Percentiles rank a stretch among this genome's conserved stretches.
These are phyloP conservation scores for Ganoderma lucidum DNA, from an alignment of 1,284 basidiomycete genomes.

Conservation along the genomic window DNA sequence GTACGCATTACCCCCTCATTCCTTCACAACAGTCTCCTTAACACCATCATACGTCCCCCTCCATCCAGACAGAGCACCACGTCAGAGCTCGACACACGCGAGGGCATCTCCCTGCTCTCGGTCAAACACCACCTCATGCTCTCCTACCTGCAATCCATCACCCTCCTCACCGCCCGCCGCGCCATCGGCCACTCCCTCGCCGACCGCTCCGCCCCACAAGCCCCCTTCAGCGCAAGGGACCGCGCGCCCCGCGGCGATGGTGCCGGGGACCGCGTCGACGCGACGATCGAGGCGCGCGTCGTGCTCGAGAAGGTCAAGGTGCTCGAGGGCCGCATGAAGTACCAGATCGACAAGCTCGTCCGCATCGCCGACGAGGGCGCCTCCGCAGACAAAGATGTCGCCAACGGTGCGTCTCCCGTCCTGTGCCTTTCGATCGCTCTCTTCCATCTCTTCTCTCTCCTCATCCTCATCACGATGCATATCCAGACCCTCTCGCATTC, in stretches of 20 bases:
- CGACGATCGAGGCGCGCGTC: conserved; percentile 76
- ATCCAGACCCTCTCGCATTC: conserved; percentile 88
- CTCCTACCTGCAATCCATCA: conserved; percentile 89
- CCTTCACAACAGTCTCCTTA: not conserved
- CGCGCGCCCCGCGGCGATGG: conserved; percentile 61
- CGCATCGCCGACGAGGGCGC: conserved; percentile 71
- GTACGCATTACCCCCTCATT: conserved; percentile 47
- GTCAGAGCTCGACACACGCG: conserved; percentile 66
- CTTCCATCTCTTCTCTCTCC: conserved; percentile 4
- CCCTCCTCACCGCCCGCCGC: conserved; percentile 77
- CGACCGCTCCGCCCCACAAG: conserved; percentile 55
- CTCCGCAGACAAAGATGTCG: conserved; percentile 57
- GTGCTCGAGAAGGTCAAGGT: conserved; percentile 83
- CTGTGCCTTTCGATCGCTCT: not conserved
- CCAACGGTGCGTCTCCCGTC: conserved; percentile 65
- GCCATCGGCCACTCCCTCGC: conserved; percentile 68
- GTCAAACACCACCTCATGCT: conserved; percentile 89
- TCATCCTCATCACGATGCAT: conserved; percentile 3
- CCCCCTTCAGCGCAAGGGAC: conserved; percentile 61
- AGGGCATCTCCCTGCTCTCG: conserved; percentile 92
- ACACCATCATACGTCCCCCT: conserved; percentile 10
- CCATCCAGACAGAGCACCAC: conserved; percentile 43
- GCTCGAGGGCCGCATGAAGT: conserved; percentile 88
- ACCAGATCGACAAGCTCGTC: conserved; percentile 95
- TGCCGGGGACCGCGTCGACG: conserved; percentile 74